These are phyloP conservation scores for Salvia sclarea DNA, from an alignment of 305 asterid species.

Conservation along the genomic window DNA sequence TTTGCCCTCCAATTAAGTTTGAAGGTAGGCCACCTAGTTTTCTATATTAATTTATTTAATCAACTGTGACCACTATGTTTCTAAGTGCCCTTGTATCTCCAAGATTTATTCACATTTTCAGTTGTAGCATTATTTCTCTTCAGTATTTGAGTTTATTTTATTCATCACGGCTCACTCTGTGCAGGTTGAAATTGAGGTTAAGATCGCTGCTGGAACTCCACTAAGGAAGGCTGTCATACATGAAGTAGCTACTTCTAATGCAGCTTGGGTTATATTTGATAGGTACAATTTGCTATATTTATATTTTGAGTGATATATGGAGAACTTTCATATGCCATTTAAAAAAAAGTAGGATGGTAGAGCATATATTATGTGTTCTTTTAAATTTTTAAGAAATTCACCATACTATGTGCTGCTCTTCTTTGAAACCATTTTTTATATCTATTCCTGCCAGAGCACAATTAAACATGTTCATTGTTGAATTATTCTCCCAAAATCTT, in stretches of 20 bases:
- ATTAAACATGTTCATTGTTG: background rate
- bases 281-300: constrained; percentile 47
- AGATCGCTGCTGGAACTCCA: constrained; percentile 77
- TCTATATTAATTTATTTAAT: background rate
- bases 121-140: background rate
- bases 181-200: constrained; percentile 80
- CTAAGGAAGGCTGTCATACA: constrained; percentile 58
- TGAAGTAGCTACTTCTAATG: constrained; percentile 51
- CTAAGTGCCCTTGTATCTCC: background rate
- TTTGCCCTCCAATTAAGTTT: background rate
- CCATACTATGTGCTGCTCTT: background rate
- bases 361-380: background rate
- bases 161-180: background rate
- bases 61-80: background rate
- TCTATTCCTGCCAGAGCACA: background rate
- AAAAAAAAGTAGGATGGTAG: background rate
- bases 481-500: background rate
- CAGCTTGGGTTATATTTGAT: constrained; percentile 72
- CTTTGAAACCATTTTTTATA: background rate
- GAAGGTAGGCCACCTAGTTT: background rate
- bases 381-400: background rate
- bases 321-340: background rate
- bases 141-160: background rate
- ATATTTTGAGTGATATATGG: constrained; percentile 3
- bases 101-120: background rate